phyloP scores from a whole-genome alignment of 306 rosid genomes.

The Nissolia schottii region DNA sequence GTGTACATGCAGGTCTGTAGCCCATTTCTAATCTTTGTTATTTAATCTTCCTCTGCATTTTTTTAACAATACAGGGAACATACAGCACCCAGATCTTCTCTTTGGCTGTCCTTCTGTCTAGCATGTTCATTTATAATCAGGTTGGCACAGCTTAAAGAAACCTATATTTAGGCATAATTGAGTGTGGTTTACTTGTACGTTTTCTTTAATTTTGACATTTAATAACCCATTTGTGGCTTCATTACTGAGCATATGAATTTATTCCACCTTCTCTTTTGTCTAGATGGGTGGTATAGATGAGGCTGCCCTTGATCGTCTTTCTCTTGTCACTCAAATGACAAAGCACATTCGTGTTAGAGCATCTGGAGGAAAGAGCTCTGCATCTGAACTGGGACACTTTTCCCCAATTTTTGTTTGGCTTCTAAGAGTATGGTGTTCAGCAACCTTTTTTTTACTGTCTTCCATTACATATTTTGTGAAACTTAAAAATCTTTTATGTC shows the following conservation, averaged over 20 bases:
- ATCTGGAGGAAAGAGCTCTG: slow-evolving; percentile 56
- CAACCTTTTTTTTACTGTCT: background rate
- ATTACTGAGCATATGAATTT: background rate
- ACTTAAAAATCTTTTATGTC: background rate
- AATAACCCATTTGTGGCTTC: background rate
- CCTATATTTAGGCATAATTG: background rate
- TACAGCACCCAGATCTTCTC: slow-evolving; percentile 97
- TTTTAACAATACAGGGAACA: slow-evolving; percentile 54
- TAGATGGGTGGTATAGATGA: slow-evolving; percentile 97
- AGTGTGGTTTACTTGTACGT: background rate
- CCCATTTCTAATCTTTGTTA: background rate
- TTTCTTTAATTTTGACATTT: background rate
- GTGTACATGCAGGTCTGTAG: background rate
- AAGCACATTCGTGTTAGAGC: slow-evolving; percentile 86
- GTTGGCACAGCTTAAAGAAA: slow-evolving; percentile 38
- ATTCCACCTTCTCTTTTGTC: slow-evolving; percentile 14
- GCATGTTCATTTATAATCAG: slow-evolving; percentile 96
- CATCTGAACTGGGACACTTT: slow-evolving; percentile 71
- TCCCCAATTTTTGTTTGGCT: slow-evolving; percentile 87
- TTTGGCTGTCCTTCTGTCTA: slow-evolving; percentile 82
- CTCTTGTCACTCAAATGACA: slow-evolving; percentile 94
- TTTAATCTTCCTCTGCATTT: background rate
- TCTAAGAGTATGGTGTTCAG: slow-evolving; percentile 55
- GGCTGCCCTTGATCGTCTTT: slow-evolving; percentile 88
- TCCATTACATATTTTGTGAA: background rate